Conservation (phyloP, 345 rosid species). For the Microthlaspi erraticum region DNA sequence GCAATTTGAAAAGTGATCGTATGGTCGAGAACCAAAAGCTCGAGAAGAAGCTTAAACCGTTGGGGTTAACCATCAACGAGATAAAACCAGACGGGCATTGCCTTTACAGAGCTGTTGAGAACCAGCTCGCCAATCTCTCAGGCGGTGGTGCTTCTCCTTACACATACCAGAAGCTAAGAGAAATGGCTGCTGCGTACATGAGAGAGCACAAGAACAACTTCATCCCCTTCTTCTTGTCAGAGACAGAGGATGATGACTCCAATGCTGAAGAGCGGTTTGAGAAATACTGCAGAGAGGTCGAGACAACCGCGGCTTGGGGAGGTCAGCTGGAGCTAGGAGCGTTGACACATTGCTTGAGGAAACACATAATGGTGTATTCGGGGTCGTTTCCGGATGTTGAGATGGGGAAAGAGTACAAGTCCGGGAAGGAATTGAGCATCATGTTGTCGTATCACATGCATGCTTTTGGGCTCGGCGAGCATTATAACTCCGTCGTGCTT, state of each 20-base stretch:
- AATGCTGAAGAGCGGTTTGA: slow-evolving; percentile 40
- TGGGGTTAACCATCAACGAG: slow-evolving; percentile 68
- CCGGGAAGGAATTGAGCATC: slow-evolving; percentile 33
- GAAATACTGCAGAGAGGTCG: slow-evolving; percentile 45
- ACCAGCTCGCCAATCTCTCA: slow-evolving; percentile 67
- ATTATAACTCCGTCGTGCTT: slow-evolving; percentile 54
- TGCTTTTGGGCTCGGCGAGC: slow-evolving; percentile 68
- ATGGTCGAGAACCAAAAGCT: slow-evolving; percentile 61
- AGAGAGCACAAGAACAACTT: slow-evolving; percentile 63
- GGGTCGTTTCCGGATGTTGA: slow-evolving; percentile 51
- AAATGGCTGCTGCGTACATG: slow-evolving; percentile 87
- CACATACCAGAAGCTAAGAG: slow-evolving; percentile 67
- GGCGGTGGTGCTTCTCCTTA: slow-evolving; percentile 72
- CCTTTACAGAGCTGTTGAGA: slow-evolving; percentile 90
- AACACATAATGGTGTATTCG: slow-evolving; percentile 44
- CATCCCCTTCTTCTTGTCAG: slow-evolving; percentile 60
- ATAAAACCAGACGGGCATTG: slow-evolving; percentile 95
- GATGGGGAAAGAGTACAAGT: slow-evolving; percentile 49
- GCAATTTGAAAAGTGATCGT: slow-evolving; percentile 70
- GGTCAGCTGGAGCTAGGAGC: slow-evolving; percentile 49
- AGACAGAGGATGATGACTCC: slow-evolving; percentile 21
- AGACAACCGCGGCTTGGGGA: slow-evolving; percentile 47
- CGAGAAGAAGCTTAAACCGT: slow-evolving; percentile 55
- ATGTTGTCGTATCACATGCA: slow-evolving; percentile 57
- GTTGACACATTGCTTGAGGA: slow-evolving; percentile 46